phyloP scores from a whole-genome alignment of 331 rosid genomes.

The Malus hybrid region DNA sequence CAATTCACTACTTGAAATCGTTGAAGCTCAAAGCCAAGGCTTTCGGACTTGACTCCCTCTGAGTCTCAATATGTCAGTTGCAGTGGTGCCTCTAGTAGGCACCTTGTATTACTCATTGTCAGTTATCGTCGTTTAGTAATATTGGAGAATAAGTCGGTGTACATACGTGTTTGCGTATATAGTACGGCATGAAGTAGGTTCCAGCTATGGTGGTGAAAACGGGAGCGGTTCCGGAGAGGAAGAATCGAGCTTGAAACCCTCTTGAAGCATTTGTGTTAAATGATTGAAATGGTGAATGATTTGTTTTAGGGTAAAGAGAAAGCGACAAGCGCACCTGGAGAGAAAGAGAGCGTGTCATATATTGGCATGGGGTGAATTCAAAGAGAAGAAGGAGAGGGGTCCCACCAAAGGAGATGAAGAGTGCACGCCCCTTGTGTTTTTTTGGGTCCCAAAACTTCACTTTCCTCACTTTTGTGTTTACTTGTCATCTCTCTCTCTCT shows the following conservation, averaged over 20 bases:
- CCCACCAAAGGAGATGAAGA: slow-evolving; percentile 6
- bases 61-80: slow-evolving; percentile 8
- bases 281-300: slow-evolving; percentile 31
- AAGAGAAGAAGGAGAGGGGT: slow-evolving; percentile 5
- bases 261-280: slow-evolving; percentile 9
- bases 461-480: slow-evolving; percentile 38
- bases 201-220: not conserved
- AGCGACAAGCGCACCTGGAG: slow-evolving; percentile 44
- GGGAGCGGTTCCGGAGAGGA: not conserved
- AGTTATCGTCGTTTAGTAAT: slow-evolving; percentile 4
- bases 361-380: slow-evolving; percentile 21
- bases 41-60: slow-evolving; percentile 46
- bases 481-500: slow-evolving; percentile 32
- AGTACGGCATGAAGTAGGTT: not conserved
- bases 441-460: slow-evolving; percentile 45
- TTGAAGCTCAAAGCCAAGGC: slow-evolving; percentile 57
- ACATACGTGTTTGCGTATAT: not conserved
- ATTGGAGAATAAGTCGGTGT: slow-evolving; percentile 26
- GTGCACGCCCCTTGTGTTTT: slow-evolving; percentile 41
- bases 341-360: not conserved
- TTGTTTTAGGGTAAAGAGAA: slow-evolving; percentile 55
- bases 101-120: not conserved
- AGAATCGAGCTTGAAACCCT: not conserved
- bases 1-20: slow-evolving; percentile 63
- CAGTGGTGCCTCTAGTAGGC: slow-evolving; percentile 8